A percentile compares a stretch with the other conserved stretches of the same genome.
Evolutionary conservation across 768 basidiomycete species (phyloP).

Genomic region (Kwoniella europaea): DNA sequence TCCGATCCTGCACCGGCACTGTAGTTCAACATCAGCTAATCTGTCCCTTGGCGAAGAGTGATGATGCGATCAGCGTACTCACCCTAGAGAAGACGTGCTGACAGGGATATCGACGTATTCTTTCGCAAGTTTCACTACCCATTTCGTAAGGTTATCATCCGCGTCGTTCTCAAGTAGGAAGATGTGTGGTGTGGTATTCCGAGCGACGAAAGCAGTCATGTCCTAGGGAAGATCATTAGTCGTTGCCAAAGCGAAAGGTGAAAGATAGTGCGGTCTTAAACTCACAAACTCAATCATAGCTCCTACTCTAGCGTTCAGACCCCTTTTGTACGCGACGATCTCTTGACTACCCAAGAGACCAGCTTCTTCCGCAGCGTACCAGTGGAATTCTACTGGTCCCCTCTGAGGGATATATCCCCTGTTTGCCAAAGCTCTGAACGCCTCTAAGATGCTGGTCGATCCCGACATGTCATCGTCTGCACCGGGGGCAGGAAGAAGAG

Average conservation of each 20-base stretch:
- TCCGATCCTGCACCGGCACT: constrained; percentile 32
- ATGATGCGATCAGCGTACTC: constrained; percentile 1
- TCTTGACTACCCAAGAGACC: constrained; percentile 75
- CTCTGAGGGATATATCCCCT: constrained; percentile 46
- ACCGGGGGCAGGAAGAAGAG: constrained; percentile 58
- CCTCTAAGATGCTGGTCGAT: constrained; percentile 52
- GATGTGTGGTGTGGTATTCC: constrained; percentile 30
- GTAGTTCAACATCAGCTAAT: background rate
- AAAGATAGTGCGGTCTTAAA: background rate
- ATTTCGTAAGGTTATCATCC: constrained; percentile 33
- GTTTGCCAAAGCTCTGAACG: constrained; percentile 51
- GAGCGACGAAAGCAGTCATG: constrained; percentile 38
- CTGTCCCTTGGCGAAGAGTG: too few relatives aligned
- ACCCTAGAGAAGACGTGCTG: constrained; percentile 23
- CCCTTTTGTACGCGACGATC: constrained; percentile 74
- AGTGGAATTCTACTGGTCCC: constrained; percentile 57
- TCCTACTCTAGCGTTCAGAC: constrained; percentile 67
- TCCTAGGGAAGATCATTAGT: constrained; percentile 20
- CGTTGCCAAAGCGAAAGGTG: background rate
- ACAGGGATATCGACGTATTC: constrained; percentile 36
- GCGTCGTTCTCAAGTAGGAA: constrained; percentile 31
- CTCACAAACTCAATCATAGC: constrained; percentile 76
- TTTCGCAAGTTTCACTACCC: constrained; percentile 30
- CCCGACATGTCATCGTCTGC: constrained; percentile 60
- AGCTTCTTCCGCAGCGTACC: constrained; percentile 59